Percentiles rank a stretch among this genome's conserved stretches.
Evolutionary conservation across 768 basidiomycete genomes (phyloP).

Genomic region (Collybiopsis confluens): DNA sequence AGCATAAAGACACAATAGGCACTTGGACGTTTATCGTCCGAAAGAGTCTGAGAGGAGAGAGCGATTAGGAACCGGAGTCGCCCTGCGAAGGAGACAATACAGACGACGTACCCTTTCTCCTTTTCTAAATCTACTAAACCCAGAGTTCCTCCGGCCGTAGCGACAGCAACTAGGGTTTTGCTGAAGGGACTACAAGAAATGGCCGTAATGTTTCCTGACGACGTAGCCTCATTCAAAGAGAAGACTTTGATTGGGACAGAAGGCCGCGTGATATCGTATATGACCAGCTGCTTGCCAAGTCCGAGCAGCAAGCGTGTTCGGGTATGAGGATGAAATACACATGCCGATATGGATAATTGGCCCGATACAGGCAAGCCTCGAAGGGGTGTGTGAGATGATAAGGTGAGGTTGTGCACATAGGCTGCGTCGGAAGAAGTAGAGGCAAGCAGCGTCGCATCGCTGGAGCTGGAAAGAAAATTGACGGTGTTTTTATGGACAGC

Average conservation of each 20-base stretch:
- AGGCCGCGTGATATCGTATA: constrained; percentile 62
- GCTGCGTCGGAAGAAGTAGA: constrained; percentile 48
- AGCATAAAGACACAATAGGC: constrained; percentile 54
- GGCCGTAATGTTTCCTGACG: constrained; percentile 46
- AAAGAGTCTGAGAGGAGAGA: constrained; percentile 50
- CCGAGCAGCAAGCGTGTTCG: constrained; percentile 59
- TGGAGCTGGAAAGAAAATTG: constrained; percentile 54
- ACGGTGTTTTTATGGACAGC: constrained; percentile 47
- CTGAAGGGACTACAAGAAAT: constrained; percentile 72
- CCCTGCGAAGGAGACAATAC: not conserved
- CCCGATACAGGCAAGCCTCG: constrained; percentile 42
- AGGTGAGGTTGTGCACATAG: constrained; percentile 57
- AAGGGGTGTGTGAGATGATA: constrained; percentile 49
- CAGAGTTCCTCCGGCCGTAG: constrained; percentile 50
- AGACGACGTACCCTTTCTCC: constrained; percentile 54
- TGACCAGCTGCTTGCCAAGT: constrained; percentile 44
- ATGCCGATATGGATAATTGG: constrained; percentile 37
- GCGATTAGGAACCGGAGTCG: not conserved
- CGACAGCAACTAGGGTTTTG: constrained; percentile 63
- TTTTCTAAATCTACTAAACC: constrained; percentile 70
- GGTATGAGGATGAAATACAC: constrained; percentile 59
- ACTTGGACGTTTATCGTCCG: constrained; percentile 52
- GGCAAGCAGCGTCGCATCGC: constrained; percentile 52
- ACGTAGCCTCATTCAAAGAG: constrained; percentile 35
- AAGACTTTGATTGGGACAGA: constrained; percentile 52